These are phyloP conservation scores for Anthracocystis panici-leucophaei DNA, from an alignment of 1,284 basidiomycete species.

Conservation along the genomic window DNA sequence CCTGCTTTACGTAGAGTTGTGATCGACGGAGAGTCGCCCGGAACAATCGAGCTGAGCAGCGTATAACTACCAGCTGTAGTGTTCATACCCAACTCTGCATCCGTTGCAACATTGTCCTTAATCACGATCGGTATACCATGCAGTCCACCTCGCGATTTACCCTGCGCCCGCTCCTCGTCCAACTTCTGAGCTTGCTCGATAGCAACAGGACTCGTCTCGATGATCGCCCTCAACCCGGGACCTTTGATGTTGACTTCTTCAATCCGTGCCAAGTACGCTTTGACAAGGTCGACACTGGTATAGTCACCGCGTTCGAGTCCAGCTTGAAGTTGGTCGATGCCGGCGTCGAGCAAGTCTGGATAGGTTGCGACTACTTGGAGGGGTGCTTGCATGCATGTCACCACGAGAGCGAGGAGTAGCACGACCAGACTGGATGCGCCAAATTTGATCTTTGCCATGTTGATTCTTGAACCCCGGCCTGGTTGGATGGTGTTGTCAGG, in stretches of 20 bases:
- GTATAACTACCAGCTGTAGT: conserved; percentile 73
- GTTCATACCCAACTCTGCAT: conserved; percentile 76
- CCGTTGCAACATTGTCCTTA: conserved; percentile 79
- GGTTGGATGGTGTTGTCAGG: not conserved
- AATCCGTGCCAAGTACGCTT: conserved; percentile 78
- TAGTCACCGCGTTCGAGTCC: conserved; percentile 21
- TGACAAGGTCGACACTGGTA: conserved; percentile 31
- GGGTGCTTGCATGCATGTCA: conserved; percentile 14
- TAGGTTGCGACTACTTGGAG: not conserved
- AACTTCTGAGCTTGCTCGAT: conserved; percentile 71
- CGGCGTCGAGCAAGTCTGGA: conserved; percentile 42
- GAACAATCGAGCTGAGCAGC: conserved; percentile 73
- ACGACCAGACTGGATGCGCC: conserved; percentile 17
- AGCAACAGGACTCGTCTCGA: conserved; percentile 77
- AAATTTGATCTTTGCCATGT: conserved; percentile 10
- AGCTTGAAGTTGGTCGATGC: conserved; percentile 24
- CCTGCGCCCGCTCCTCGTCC: conserved; percentile 74
- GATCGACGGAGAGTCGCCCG: conserved; percentile 76
- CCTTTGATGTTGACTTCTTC: conserved; percentile 75
- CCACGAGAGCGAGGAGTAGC: conserved; percentile 12
- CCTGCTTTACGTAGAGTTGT: conserved; percentile 76
- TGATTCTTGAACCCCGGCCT: not conserved
- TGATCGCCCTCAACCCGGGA: conserved; percentile 75
- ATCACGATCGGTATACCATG: conserved; percentile 80
- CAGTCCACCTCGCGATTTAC: conserved; percentile 74